These are phyloP conservation scores for Coniosporium tulheliwenetii DNA, from an alignment of 2,329 filamentous ascomycete species.

Conservation along the genomic window DNA sequence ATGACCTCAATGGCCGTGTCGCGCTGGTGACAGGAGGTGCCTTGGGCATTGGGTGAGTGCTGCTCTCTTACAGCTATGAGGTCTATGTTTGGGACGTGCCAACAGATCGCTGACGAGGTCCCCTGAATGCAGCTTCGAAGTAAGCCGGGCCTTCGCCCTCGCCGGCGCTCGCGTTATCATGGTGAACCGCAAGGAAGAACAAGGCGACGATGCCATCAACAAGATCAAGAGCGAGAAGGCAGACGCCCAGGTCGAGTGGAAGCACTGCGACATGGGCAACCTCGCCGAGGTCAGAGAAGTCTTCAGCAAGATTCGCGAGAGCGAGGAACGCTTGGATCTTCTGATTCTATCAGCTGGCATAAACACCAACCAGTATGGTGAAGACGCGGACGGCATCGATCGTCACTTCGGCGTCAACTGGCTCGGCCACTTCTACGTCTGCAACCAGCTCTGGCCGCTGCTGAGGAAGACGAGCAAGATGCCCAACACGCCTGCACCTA, in stretches of 20 bases:
- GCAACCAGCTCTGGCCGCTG: constrained; percentile 26
- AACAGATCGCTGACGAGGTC: no score
- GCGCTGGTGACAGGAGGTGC: constrained; percentile 5
- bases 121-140: constrained; percentile 5
- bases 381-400: constrained; percentile 21
- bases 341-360: constrained; percentile 29
- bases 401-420: constrained; percentile 28
- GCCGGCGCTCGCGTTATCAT: constrained; percentile 10
- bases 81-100: no score
- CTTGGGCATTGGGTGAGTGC: constrained; percentile 4
- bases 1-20: constrained; percentile 3
- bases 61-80: neutral
- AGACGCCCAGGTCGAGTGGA: constrained; percentile 22
- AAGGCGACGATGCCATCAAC: constrained; percentile 21
- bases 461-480: constrained; percentile 24
- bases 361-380: constrained; percentile 23
- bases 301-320: constrained; percentile 19
- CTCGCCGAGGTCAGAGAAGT: constrained; percentile 21
- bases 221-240: constrained; percentile 14
- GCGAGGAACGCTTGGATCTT: constrained; percentile 24
- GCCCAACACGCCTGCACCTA: constrained; percentile 17
- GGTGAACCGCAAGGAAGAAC: constrained; percentile 20
- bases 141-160: constrained; percentile 7
- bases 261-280: constrained; percentile 25
- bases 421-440: constrained; percentile 28